Base-by-base conservation (phyloP, 2,329 filamentous ascomycete genomes). In the Scytalidium sp. region DNA sequence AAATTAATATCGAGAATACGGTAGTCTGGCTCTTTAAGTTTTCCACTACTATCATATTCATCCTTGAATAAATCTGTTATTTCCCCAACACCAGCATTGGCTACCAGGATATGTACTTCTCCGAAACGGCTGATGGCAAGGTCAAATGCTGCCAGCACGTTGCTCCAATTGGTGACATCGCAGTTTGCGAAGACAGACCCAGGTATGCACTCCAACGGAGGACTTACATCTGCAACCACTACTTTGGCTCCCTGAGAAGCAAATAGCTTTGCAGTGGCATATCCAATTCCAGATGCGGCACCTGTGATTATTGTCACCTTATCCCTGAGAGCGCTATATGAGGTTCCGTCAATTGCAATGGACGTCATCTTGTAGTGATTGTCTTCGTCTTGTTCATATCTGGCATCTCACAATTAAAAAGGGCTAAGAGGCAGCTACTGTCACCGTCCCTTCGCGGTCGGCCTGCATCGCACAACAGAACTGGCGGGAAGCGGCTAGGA, bases 291-390 rank as follows among this genome's bases (percentile, higher is more conserved):
- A 7, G 83, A 87, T 3, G 85, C 87, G 21, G 80, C 88, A 55
- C 88, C 89, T 0, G 87, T 92, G 67, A 94, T 89, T 47, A 92
- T 75, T 50, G 88, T 87, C 4, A 79, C 83, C 52, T 77, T 75
- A 50, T 65, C 71, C 19, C 45, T 36, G 10, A 52, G 43, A 13
- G 21, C 36, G n/a, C n/a, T n/a, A n/a, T n/a, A n/a, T n/a, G n/a
- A n/a, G n/a, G n/a, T n/a, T n/a, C n/a, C n/a, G n/a, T n/a, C n/a
- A n/a, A n/a, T n/a, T n/a, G n/a, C n/a, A n/a, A n/a, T n/a, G n/a
- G n/a, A n/a, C n/a, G n/a, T n/a, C n/a, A n/a, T n/a, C n/a, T n/a
- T n/a, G n/a, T n/a, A n/a, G n/a, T n/a, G n/a, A n/a, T n/a, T n/a
- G n/a, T n/a, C n/a, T n/a, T n/a, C n/a, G n/a, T n/a, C n/a, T n/a